phyloP scores from a whole-genome alignment of 148 eudicot genomes.

The Polygonum aviculare region DNA sequence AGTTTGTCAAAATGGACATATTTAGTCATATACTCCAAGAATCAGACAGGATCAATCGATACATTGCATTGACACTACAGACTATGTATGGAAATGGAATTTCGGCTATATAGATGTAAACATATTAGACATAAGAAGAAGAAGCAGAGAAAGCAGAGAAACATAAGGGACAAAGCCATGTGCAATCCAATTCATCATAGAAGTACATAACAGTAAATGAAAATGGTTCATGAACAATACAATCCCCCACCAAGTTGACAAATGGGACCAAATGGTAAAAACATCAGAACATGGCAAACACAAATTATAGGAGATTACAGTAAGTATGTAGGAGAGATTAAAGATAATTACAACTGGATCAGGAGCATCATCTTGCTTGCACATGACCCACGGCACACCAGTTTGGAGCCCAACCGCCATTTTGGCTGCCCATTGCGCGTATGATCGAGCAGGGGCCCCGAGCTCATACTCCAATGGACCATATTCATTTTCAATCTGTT shows the following conservation, averaged over 20 bases:
- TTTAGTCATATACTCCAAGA: not conserved
- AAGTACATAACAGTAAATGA: not conserved
- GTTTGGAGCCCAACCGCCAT: conserved; percentile 78
- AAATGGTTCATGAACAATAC: not conserved
- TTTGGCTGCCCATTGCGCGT: conserved; percentile 85
- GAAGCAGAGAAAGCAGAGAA: not conserved
- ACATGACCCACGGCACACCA: conserved; percentile 98
- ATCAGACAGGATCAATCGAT: not conserved
- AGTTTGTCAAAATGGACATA: not conserved
- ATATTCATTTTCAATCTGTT: conserved; percentile 95
- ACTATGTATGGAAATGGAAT: not conserved
- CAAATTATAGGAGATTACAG: conserved; percentile 8
- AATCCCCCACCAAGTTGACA: conserved; percentile 2
- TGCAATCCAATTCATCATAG: conserved; percentile 19
- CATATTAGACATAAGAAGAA: not conserved
- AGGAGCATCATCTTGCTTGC: conserved; percentile 97
- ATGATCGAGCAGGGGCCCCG: conserved; percentile 62
- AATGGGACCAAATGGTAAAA: not conserved
- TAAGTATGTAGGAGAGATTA: not conserved
- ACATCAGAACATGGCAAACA: conserved; percentile 12
- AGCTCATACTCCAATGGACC: conserved; percentile 62
- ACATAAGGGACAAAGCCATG: conserved; percentile 21
- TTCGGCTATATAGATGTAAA: not conserved
- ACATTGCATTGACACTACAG: not conserved
- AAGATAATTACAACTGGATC: conserved; percentile 69